Percentiles rank a stretch among this genome's conserved stretches.
phyloP scores from a whole-genome alignment of 345 rosid genomes.

The Cardamine resedifolia region DNA sequence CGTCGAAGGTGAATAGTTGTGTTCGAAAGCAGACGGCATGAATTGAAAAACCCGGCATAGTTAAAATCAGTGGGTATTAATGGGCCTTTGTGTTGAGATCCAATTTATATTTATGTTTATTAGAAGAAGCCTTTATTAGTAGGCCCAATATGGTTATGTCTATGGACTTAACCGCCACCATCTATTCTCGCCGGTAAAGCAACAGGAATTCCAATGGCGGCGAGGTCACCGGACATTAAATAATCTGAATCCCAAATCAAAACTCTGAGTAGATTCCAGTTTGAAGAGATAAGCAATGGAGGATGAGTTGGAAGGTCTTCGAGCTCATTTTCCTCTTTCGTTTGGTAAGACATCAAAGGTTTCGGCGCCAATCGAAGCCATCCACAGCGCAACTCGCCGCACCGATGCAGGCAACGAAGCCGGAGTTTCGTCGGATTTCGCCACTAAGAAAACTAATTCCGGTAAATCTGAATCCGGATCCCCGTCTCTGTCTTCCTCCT shows the following conservation, averaged over 20 bases:
- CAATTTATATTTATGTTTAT: background rate
- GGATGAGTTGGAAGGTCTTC: slow-evolving; percentile 67
- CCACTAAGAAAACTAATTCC: slow-evolving; percentile 5
- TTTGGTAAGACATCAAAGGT: slow-evolving; percentile 71
- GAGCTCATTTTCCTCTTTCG: slow-evolving; percentile 74
- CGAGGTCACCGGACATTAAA: slow-evolving; percentile 12
- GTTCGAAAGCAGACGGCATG: background rate
- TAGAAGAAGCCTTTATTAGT: background rate
- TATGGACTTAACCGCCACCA: background rate
- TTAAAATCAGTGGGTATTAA: background rate
- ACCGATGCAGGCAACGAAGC: slow-evolving; percentile 17
- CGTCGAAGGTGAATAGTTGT: no score
- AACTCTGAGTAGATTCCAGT: background rate
- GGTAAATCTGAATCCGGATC: slow-evolving; percentile 29
- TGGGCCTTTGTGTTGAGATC: background rate
- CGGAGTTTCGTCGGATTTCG: slow-evolving; percentile 29
- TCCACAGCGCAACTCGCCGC: slow-evolving; percentile 84
- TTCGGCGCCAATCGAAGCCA: slow-evolving; percentile 58
- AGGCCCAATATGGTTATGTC: background rate
- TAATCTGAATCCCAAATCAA: background rate
- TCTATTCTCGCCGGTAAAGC: slow-evolving; percentile 4
- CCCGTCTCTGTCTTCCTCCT: slow-evolving; percentile 62
- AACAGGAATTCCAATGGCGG: slow-evolving; percentile 21
- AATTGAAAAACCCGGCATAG: no score
- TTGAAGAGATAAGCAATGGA: slow-evolving; percentile 40